phyloP scores from a whole-genome alignment of 352 stramenopile genomes.

The Phytophthora colocasiae region DNA sequence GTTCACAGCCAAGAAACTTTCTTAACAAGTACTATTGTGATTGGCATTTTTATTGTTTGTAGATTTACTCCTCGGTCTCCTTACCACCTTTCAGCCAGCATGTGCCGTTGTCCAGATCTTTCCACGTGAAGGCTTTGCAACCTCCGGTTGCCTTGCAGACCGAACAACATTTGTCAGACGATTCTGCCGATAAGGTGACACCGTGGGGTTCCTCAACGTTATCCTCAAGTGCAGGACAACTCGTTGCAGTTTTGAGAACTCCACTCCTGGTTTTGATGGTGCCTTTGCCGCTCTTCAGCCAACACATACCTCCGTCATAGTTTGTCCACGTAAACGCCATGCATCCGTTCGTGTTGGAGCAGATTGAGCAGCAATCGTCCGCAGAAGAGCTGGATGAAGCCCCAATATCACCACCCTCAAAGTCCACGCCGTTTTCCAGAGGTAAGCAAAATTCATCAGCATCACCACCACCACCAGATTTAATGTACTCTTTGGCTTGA shows the following conservation, averaged over 20 bases:
- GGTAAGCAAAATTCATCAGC: slow-evolving; percentile 25
- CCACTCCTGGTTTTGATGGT: slow-evolving; percentile 17
- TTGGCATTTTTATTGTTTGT: slow-evolving; percentile 24
- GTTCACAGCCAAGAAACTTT: slow-evolving; percentile 18
- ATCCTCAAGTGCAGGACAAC: slow-evolving; percentile 24
- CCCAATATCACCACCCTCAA: slow-evolving; percentile 50
- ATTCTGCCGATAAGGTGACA: slow-evolving; percentile 20
- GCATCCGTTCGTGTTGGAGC: slow-evolving; percentile 33
- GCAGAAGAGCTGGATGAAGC: slow-evolving; percentile 32
- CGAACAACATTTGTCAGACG: slow-evolving; percentile 38
- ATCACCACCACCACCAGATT: slow-evolving; percentile 9
- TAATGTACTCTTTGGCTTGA: slow-evolving; percentile 47
- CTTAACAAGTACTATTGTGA: slow-evolving; percentile 40
- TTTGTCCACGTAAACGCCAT: slow-evolving; percentile 57
- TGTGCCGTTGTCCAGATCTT: slow-evolving; percentile 48
- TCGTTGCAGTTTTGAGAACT: slow-evolving; percentile 22
- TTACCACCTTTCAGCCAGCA: slow-evolving; percentile 69
- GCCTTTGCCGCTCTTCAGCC: slow-evolving; percentile 56
- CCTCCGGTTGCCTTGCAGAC: slow-evolving; percentile 37
- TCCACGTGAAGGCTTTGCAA: slow-evolving; percentile 65
- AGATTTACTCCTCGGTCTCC: slow-evolving; percentile 25
- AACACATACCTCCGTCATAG: slow-evolving; percentile 57
- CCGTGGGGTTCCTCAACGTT: slow-evolving; percentile 35
- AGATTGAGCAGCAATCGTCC: slow-evolving; percentile 50
- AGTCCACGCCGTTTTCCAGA: slow-evolving; percentile 52